Conservation (phyloP, 108 stramenopile genomes). For the Pseudonitzschia multiseries region DNA sequence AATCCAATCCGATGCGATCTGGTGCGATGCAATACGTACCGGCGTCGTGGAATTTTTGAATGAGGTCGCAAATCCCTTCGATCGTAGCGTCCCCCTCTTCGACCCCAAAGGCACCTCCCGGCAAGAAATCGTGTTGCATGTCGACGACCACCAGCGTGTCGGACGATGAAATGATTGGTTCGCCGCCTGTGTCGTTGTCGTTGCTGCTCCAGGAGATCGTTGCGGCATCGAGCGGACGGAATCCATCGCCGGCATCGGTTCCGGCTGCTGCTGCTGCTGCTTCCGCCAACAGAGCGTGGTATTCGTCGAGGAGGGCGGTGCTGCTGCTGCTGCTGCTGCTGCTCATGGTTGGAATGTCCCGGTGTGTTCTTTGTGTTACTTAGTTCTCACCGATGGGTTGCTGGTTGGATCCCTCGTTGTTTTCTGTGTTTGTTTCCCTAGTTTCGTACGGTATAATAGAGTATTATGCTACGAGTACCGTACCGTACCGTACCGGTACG, state of each 20-base stretch:
- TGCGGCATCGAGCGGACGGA: neutral
- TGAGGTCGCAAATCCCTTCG: conserved; percentile 8
- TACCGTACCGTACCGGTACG: no score
- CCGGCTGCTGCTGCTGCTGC: neutral
- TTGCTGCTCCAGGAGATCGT: neutral
- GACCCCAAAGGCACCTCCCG: conserved; percentile 9
- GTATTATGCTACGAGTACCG: no score
- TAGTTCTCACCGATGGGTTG: no score
- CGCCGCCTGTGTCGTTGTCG: no score
- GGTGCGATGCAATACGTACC: neutral
- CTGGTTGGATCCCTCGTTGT: no score
- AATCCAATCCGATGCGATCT: no score
- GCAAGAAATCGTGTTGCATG: conserved; percentile 13
- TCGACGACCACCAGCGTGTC: conserved; percentile 11
- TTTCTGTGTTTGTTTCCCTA: no score
- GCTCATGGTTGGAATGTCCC: neutral
- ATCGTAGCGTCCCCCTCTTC: neutral
- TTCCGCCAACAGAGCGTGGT: neutral
- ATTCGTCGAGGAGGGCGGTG: conserved; percentile 1
- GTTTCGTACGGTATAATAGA: no score
- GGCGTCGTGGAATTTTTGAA: neutral
- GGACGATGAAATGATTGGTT: neutral
- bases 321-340: neutral
- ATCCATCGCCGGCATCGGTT: neutral
- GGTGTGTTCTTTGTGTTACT: neutral